Evolutionary conservation across 768 basidiomycete genomes (phyloP).

Genomic region (Podaxis mareebaensis): DNA sequence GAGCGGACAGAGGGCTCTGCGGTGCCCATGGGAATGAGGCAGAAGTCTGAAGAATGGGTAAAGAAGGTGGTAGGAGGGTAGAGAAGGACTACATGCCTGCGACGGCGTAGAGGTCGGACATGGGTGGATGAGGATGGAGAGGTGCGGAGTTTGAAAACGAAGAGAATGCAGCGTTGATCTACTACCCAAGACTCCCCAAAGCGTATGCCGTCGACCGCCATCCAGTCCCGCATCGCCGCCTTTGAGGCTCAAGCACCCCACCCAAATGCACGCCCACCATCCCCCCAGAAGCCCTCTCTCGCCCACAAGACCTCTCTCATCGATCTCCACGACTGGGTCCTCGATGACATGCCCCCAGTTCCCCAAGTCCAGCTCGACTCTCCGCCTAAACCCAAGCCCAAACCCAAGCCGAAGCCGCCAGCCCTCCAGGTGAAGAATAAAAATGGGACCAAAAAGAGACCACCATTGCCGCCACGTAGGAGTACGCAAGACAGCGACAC

Average conservation of each 20-base stretch:
- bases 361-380: neutral
- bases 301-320: slow-evolving; percentile 62
- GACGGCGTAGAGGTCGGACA: slow-evolving; percentile 68
- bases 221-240: slow-evolving; percentile 62
- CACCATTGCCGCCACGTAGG: slow-evolving; percentile 4
- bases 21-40: slow-evolving; percentile 85
- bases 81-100: slow-evolving; percentile 49
- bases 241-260: slow-evolving; percentile 49
- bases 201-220: slow-evolving; percentile 36
- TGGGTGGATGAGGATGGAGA: slow-evolving; percentile 18
- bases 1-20: slow-evolving; percentile 60
- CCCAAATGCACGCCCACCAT: slow-evolving; percentile 35
- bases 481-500: slow-evolving; percentile 11
- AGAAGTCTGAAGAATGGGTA: slow-evolving; percentile 61
- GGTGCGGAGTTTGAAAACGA: slow-evolving; percentile 16
- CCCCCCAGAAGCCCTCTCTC: slow-evolving; percentile 50
- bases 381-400: neutral
- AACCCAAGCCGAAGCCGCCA: slow-evolving; percentile 15
- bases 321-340: slow-evolving; percentile 74
- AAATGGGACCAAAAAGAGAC: slow-evolving; percentile 11
- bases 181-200: slow-evolving; percentile 6
- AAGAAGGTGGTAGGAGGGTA: slow-evolving; percentile 4
- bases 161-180: neutral
- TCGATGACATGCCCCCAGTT: slow-evolving; percentile 49
- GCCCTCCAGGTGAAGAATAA: slow-evolving; percentile 5